Percentiles rank a stretch among this genome's conserved stretches.
phyloP scores from a whole-genome alignment of 768 basidiomycete genomes.

The Suillus paluster region DNA sequence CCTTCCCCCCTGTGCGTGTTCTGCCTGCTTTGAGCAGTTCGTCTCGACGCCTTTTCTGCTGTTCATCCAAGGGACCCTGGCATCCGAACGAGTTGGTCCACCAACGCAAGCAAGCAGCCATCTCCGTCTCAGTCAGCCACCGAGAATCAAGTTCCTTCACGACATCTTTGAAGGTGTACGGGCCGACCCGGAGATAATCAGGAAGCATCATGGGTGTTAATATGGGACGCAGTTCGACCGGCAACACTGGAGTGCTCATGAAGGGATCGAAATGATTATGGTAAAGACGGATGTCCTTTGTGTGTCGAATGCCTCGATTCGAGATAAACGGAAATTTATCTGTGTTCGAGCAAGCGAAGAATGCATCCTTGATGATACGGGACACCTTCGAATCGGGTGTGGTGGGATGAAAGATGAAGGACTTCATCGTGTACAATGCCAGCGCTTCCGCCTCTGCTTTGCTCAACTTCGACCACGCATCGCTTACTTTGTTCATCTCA shows the following conservation, averaged over 20 bases:
- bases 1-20: background rate
- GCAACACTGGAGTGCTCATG: slow-evolving; percentile 69
- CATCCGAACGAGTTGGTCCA: slow-evolving; percentile 52
- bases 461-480: slow-evolving; percentile 24
- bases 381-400: slow-evolving; percentile 83
- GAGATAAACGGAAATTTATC: slow-evolving; percentile 74
- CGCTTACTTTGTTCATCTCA: slow-evolving; percentile 63
- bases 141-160: slow-evolving; percentile 68
- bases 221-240: slow-evolving; percentile 9
- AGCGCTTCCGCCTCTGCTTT: slow-evolving; percentile 1
- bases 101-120: slow-evolving; percentile 84
- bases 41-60: background rate
- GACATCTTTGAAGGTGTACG: slow-evolving; percentile 79
- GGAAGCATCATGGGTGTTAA: slow-evolving; percentile 68
- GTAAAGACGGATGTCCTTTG: slow-evolving; percentile 70
- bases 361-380: slow-evolving; percentile 67
- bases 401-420: slow-evolving; percentile 86
- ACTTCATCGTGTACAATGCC: slow-evolving; percentile 76
- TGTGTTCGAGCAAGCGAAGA: slow-evolving; percentile 66
- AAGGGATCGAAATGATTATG: slow-evolving; percentile 69
- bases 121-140: slow-evolving; percentile 69
- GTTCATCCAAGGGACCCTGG: background rate
- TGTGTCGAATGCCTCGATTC: slow-evolving; percentile 67
- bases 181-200: slow-evolving; percentile 59
- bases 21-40: background rate